These are phyloP conservation scores for Talaromyces islandicus DNA, from an alignment of 2,329 filamentous ascomycete genomes.

Conservation along the genomic window DNA sequence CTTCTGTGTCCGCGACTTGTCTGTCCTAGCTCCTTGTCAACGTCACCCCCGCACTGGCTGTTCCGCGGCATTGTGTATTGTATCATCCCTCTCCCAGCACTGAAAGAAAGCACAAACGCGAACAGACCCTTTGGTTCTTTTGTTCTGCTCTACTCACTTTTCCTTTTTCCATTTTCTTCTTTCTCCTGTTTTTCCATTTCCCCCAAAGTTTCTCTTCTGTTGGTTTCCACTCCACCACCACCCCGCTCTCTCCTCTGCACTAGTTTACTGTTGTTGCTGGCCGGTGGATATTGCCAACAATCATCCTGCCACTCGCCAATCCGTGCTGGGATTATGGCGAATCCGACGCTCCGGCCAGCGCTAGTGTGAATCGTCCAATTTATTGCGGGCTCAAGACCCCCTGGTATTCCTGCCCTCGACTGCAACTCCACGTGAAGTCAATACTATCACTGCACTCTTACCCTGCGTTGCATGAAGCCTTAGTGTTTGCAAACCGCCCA, in stretches of 20 bases:
- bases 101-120: background rate
- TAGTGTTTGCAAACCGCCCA: background rate
- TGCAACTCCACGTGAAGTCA: conserved; percentile 15
- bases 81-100: background rate
- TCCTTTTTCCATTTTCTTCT: no score
- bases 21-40: background rate
- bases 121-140: no score
- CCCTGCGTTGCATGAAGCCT: background rate
- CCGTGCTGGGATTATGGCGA: background rate
- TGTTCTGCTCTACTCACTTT: background rate
- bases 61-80: background rate
- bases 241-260: background rate
- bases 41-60: background rate
- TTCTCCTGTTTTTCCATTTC: no score
- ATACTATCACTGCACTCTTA: conserved; percentile 9
- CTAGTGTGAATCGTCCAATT: background rate
- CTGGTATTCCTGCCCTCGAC: conserved; percentile 18
- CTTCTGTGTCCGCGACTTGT: background rate
- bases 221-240: background rate
- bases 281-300: background rate
- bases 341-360: background rate
- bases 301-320: background rate
- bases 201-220: background rate
- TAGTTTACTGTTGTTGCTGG: background rate
- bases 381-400: conserved; percentile 15